Percentiles rank a stretch among this genome's conserved stretches.
Evolutionary conservation across 2,329 filamentous ascomycete genomes (phyloP).

Genomic region (Ophioceras dolichostomum): DNA sequence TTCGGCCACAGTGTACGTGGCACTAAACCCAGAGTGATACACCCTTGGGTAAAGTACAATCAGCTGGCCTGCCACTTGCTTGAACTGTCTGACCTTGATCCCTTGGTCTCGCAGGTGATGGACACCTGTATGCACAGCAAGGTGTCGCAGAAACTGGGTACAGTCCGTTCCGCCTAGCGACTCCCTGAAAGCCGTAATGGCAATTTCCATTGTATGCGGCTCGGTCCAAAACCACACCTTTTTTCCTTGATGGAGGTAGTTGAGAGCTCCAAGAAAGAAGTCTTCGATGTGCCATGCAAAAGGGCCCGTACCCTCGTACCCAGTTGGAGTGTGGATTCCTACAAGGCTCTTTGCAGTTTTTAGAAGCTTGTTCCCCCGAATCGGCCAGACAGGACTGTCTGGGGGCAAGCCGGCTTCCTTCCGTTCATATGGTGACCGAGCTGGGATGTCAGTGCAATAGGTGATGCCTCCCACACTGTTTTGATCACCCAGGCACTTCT

Average conservation of each 20-base stretch:
- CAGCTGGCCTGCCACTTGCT: slow-evolving; percentile 1
- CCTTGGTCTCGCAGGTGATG: neutral
- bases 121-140: neutral
- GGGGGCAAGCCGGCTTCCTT: neutral
- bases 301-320: slow-evolving; percentile 1
- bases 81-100: neutral
- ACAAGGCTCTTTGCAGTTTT: neutral
- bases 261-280: neutral
- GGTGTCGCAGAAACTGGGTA: slow-evolving; percentile 2
- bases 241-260: neutral
- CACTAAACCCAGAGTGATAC: slow-evolving; percentile 2
- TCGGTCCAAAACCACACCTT: slow-evolving; percentile 2
- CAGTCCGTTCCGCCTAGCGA: neutral
- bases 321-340: neutral
- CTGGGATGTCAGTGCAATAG: neutral
- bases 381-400: neutral
- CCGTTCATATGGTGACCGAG: neutral
- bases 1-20: neutral
- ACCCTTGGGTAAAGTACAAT: neutral
- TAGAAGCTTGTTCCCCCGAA: neutral
- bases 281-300: slow-evolving; percentile 3
- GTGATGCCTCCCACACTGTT: neutral
- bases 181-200: neutral
- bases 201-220: neutral
- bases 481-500: neutral